Evolutionary conservation across 179 eudicot genomes (phyloP).

Genomic region (Beta lomatogona): DNA sequence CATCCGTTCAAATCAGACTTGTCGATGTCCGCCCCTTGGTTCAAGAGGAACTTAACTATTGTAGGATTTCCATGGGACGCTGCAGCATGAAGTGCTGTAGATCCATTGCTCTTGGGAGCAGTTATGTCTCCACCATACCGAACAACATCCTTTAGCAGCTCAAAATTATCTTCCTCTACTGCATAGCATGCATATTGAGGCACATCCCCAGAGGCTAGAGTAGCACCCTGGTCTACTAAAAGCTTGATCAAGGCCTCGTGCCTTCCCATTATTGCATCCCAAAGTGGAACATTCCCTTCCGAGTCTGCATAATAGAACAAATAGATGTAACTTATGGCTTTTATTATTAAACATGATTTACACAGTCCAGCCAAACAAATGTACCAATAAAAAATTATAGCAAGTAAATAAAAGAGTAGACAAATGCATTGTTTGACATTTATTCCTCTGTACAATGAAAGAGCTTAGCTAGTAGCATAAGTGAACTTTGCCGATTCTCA

Average conservation of each 20-base stretch:
- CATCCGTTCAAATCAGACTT: constrained; percentile 54
- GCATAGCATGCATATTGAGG: constrained; percentile 56
- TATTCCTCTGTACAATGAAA: too few species aligned
- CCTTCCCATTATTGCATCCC: constrained; percentile 64
- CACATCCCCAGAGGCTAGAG: constrained; percentile 53
- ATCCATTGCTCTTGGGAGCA: constrained; percentile 37
- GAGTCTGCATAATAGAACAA: constrained; percentile 42
- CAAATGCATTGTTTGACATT: too few species aligned
- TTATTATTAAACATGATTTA: too few species aligned
- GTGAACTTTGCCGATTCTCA: too few species aligned
- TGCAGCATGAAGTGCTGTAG: constrained; percentile 67
- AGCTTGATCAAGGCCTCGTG: constrained; percentile 52
- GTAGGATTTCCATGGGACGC: constrained; percentile 45
- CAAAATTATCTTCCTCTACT: constrained; percentile 48
- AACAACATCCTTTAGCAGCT: constrained; percentile 50
- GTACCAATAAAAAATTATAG: too few species aligned
- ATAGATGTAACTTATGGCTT: too few species aligned
- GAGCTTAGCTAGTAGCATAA: too few species aligned
- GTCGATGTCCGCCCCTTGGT: constrained; percentile 58
- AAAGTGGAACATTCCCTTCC: constrained; percentile 71
- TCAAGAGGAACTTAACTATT: constrained; percentile 54
- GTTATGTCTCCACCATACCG: constrained; percentile 58
- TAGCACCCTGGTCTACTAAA: constrained; percentile 63
- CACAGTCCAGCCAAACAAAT: too few species aligned
- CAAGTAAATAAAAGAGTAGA: too few species aligned